Conservation (phyloP, 345 rosid genomes). For the Arabidopsis thaliana region TAIR10.1 NC_003076.8:19049501-19050000, state of each 20-base stretch:
- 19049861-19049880: background rate
- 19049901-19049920: constrained; percentile 52
- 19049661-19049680: constrained; percentile 78
- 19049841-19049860: constrained; percentile 21
- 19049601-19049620: constrained; percentile 62
- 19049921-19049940: constrained; percentile 62
- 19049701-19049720: constrained; percentile 68
- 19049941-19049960: constrained; percentile 67
- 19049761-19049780: constrained; percentile 93
- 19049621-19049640: constrained; percentile 62
- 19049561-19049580: constrained; percentile 97
- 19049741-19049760: constrained; percentile 80
- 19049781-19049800: constrained; percentile 81
- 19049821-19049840: constrained; percentile 89
- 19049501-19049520: constrained; percentile 93
- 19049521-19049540: constrained; percentile 87
- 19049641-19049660: constrained; percentile 70
- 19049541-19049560: constrained; percentile 97
- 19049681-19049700: constrained; percentile 83
- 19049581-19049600: constrained; percentile 53
- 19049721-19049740: constrained; percentile 56
- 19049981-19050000: constrained; percentile 86
- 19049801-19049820: constrained; percentile 65
- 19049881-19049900: constrained; percentile 22
- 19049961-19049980: constrained; percentile 80